Percentiles rank a stretch among this genome's conserved stretches.
Evolutionary conservation across 768 basidiomycete species (phyloP).

Genomic region (Dendrothele bispora): DNA sequence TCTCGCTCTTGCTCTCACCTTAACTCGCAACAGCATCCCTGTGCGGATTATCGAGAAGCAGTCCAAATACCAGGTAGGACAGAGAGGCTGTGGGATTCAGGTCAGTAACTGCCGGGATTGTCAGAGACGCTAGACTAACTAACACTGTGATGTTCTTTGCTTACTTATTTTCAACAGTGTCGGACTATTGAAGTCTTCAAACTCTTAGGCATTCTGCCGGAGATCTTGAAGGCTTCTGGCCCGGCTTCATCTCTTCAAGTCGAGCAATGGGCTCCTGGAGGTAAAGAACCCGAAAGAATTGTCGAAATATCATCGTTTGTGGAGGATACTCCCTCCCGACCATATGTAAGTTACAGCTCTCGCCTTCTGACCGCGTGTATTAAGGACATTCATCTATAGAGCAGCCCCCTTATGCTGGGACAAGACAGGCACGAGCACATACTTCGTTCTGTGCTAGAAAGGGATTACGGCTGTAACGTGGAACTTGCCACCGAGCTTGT

Average conservation of each 20-base stretch:
- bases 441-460: slow-evolving; percentile 32
- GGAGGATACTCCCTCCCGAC: slow-evolving; percentile 2
- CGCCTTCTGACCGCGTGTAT: neutral
- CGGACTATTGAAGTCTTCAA: slow-evolving; percentile 45
- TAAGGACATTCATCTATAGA: slow-evolving; percentile 7
- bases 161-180: slow-evolving; percentile 29
- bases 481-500: slow-evolving; percentile 46
- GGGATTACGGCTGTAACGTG: slow-evolving; percentile 29
- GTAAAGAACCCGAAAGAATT: slow-evolving; percentile 1
- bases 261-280: slow-evolving; percentile 15
- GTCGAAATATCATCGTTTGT: slow-evolving; percentile 3
- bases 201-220: slow-evolving; percentile 35
- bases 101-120: no score
- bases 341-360: slow-evolving; percentile 12
- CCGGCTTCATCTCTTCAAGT: slow-evolving; percentile 27
- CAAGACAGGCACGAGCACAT: slow-evolving; percentile 33
- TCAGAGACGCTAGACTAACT: slow-evolving; percentile 3
- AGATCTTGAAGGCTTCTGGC: slow-evolving; percentile 33
- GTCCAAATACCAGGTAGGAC: slow-evolving; percentile 27
- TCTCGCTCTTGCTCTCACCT: slow-evolving; percentile 21
- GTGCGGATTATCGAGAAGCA: slow-evolving; percentile 23
- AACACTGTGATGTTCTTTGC: neutral
- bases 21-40: slow-evolving; percentile 20
- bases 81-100: slow-evolving; percentile 40
- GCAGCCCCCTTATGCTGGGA: slow-evolving; percentile 12